Conservation (phyloP, 202 grass and related monocot species). For the Setaria italica region DNA sequence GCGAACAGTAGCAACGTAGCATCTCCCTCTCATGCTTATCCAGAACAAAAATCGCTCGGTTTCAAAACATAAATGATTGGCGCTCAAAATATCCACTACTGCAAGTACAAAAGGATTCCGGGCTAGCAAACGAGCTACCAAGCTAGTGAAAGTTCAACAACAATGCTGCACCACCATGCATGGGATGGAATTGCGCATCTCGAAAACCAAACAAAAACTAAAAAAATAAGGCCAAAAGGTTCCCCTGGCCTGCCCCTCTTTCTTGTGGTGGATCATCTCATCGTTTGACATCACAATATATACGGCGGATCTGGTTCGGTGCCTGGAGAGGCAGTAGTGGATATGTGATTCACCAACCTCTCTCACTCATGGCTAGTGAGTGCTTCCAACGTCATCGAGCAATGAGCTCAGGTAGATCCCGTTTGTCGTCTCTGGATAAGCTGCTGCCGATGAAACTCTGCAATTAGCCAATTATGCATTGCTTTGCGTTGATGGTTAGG, state of each 20-base stretch:
- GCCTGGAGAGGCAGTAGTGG: constrained; percentile 37
- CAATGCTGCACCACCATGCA: not conserved
- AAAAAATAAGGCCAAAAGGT: not conserved
- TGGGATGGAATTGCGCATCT: constrained; percentile 1
- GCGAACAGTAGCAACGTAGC: not conserved
- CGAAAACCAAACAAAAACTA: not conserved
- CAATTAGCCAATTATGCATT: not conserved
- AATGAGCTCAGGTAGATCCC: constrained; percentile 33
- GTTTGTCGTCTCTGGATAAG: constrained; percentile 33
- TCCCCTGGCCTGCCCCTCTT: not conserved
- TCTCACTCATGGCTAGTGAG: not conserved
- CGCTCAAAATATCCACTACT: constrained; percentile 44
- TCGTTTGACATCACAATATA: constrained; percentile 55
- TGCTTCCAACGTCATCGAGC: constrained; percentile 50
- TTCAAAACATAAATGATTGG: constrained; percentile 38
- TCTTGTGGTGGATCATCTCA: constrained; percentile 43
- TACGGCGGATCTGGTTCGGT: constrained; percentile 50
- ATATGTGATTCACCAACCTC: constrained; percentile 50
- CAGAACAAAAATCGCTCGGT: constrained; percentile 9
- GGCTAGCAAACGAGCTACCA: not conserved
- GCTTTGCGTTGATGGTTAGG: not conserved
- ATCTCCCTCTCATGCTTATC: constrained; percentile 33
- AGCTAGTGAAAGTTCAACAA: constrained; percentile 32
- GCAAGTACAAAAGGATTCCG: constrained; percentile 46
- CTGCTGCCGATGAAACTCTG: not conserved